phyloP scores from a whole-genome alignment of 2,329 filamentous ascomycete genomes.

The Colletotrichum agaves region DNA sequence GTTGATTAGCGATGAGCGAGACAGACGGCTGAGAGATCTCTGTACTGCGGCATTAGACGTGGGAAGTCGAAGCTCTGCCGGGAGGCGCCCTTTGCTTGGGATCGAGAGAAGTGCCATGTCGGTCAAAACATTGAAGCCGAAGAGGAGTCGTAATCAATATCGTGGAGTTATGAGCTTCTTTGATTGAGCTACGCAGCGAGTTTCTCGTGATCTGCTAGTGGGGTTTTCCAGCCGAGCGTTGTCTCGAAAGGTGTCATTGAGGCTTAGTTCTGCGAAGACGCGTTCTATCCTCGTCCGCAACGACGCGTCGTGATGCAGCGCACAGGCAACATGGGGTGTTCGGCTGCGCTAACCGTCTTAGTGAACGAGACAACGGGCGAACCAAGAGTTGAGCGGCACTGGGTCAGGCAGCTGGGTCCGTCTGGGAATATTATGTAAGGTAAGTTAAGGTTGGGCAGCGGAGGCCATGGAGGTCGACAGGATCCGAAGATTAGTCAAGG shows the following conservation, averaged over 20 bases:
- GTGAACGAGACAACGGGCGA: neutral
- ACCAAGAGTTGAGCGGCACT: neutral
- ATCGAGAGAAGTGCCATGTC: conserved; percentile 69
- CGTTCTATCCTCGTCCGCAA: neutral
- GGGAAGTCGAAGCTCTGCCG: conserved; percentile 76
- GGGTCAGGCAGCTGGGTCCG: neutral
- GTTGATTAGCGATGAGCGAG: conserved; percentile 76
- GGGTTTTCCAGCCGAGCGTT: neutral
- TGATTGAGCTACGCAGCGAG: too few relatives aligned
- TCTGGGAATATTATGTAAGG: neutral
- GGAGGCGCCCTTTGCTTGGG: conserved; percentile 77
- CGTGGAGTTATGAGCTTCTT: neutral
- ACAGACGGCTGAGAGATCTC: conserved; percentile 76
- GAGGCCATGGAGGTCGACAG: neutral
- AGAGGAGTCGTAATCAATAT: neutral
- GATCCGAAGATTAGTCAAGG: conserved; percentile 7
- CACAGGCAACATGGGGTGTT: conserved; percentile 2
- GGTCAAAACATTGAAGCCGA: conserved; percentile 4
- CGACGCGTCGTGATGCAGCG: conserved; percentile 28
- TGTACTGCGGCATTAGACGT: conserved; percentile 71
- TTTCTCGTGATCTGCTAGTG: neutral
- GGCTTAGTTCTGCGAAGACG: conserved; percentile 24
- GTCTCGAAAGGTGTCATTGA: neutral
- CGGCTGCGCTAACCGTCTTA: neutral
- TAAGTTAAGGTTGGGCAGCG: conserved; percentile 22